Base-by-base conservation (phyloP, 805 yeast genomes). In the Lipomyces lipofer region DNA sequence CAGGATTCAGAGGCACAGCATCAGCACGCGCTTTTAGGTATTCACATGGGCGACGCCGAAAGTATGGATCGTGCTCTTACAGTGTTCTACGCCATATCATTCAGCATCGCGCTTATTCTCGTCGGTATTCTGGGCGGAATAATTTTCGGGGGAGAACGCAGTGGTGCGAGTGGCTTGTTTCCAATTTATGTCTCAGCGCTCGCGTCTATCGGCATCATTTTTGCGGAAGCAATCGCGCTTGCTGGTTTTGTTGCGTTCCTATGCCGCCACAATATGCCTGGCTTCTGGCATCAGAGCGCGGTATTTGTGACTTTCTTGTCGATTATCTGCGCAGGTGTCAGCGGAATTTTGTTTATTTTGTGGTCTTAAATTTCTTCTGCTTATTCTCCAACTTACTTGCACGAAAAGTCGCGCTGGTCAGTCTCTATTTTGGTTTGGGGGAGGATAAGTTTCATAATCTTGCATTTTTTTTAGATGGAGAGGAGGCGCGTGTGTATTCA, bases 51-150 rank as follows among this genome's bases (percentile, higher is more conserved):
- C 35, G 49, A 52, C 13, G 25, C 24, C n/a, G 47, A 36, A n/a
- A 24, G 32, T 21, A 28, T 46, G 25, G 60, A 58, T 38, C 47
- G 48, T 13, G 62, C 62, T 28, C 51, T 58, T 35, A 58, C 62
- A 5, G 48, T 56, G 56, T 50, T 58, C 21, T 58, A 58, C 33
- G 46, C 62, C 5, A 32, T 56, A 5, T 54, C 62, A 7, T 49
- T 58, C 30, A 46, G 54, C 24, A 47, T 58, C 10, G 70, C 84
- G 2, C 63, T 76, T 1, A 62, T 77, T 17, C 65, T 75, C 9
- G 72, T 78, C 1, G 75, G 75, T 13, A 69, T 77, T 25, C 74
- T 82, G 1, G 60, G 77, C 13, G 79, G 79, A 7, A 73, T 75
- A 22, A 66, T 76, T 12, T 46, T 73, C 39, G 59, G 71, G 66